phyloP scores from a whole-genome alignment of 2,329 filamentous ascomycete species.

The Lachnellula hyalina region DNA sequence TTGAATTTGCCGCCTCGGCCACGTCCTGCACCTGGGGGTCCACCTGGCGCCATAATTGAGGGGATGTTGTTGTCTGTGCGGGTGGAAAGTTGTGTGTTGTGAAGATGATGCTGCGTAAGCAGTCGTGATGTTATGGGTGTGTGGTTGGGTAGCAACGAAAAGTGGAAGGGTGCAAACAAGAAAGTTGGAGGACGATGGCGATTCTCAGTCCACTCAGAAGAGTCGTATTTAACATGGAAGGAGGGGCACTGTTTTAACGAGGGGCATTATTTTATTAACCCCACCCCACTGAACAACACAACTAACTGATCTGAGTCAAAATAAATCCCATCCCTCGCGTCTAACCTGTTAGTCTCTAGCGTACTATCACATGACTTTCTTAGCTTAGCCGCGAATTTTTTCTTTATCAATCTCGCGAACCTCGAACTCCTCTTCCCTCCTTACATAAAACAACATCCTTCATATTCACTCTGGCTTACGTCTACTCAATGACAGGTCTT shows the following conservation, averaged over 20 bases:
- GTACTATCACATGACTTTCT: conserved; percentile 7
- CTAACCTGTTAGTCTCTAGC: conserved; percentile 3
- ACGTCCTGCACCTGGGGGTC: conserved; percentile 34
- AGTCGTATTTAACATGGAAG: conserved; percentile 11
- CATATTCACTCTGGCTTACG: conserved; percentile 65
- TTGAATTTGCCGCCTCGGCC: conserved; percentile 90
- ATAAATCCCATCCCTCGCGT: not conserved
- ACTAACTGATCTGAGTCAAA: not conserved
- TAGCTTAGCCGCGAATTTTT: conserved; percentile 5
- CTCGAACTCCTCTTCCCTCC: conserved; percentile 27
- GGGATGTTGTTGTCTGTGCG: not conserved
- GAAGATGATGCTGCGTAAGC: not conserved
- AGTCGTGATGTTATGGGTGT: not conserved
- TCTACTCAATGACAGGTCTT: conserved; percentile 50
- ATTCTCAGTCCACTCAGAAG: conserved; percentile 11
- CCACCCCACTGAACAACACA: not conserved
- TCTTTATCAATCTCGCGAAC: conserved; percentile 5
- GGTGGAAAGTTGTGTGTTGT: not conserved
- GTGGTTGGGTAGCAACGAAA: not conserved
- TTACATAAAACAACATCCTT: conserved; percentile 46
- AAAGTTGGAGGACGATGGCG: not conserved
- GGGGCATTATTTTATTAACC: too few species aligned
- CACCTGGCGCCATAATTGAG: conserved; percentile 46
- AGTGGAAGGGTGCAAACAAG: not conserved
- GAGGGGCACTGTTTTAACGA: conserved; percentile 1